Base-by-base conservation (phyloP, 78 protist species). In the Emiliania huxleyi region DNA sequence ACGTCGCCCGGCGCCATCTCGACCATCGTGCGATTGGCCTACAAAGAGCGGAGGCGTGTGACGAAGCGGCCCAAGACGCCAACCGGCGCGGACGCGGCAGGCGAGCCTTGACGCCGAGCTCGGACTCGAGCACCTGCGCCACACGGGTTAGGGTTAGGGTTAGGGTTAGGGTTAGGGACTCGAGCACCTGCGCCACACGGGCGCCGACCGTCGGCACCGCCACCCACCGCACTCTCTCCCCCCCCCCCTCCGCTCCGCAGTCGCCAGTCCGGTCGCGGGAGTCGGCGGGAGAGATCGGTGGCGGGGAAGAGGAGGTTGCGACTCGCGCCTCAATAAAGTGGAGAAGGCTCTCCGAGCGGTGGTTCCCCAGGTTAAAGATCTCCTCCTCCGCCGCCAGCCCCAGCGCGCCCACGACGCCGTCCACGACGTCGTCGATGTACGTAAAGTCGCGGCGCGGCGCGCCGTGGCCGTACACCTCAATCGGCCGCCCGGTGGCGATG, bases 351-450 rank as follows among this genome's bases (percentile, higher is more conserved):
- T 79, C 94, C 11, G 92, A 93, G 42, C 49, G 69, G 37, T 91
- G 88, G 45, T 79, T 88, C 42, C 96, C 96, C 40, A 95, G 49
- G 46, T 95, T 95, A 90, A 95, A 95, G 18, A 95, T 46, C 77
- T 95, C 95, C 26, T 22, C 1, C 92, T 83, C 40, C 44, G 84
- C 45, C 6, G 79, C 90, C 5, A 56, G 88, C 48, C 87, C 19
- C 52, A 93, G 2, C 19, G 92, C 77, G 45, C n/a, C 83, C 35
- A 69, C 33, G 37, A 95, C 81, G 25, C 95, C 97, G 37, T n/a
- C 8, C 23, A 93, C 94, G 49, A 94, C 92, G 91, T 95, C 97
- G 15, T 25, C 55, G 43, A 95, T 90, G 46, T 62, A 94, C 23
- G 97, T 94, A 46, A 95, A 95, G 83, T 95, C 97, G 38, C 97